Conservation (phyloP, 2,329 filamentous ascomycete species). For the Thermothelomyces thermophilus region DNA sequence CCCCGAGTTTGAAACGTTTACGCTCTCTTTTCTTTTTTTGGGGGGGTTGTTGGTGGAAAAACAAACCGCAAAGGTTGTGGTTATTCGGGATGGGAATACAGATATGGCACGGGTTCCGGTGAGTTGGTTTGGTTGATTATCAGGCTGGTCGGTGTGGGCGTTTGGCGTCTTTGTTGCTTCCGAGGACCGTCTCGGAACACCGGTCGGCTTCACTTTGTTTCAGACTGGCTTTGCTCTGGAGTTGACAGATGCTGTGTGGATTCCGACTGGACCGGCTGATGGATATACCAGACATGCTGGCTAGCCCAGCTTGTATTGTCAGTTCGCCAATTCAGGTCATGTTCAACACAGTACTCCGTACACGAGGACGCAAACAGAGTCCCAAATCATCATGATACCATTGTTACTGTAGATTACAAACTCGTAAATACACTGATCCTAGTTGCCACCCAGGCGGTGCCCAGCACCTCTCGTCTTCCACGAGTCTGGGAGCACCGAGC, state of each 20-base stretch:
- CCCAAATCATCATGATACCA: not conserved
- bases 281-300: not conserved
- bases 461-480: slow-evolving; percentile 60
- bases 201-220: slow-evolving; percentile 11
- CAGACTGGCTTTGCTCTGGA: slow-evolving; percentile 16
- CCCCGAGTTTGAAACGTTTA: not conserved
- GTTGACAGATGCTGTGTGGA: not conserved
- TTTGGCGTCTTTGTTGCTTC: not conserved
- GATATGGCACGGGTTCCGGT: not conserved
- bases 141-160: too few species aligned
- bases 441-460: slow-evolving; percentile 50
- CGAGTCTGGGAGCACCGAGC: slow-evolving; percentile 52
- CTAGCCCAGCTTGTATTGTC: too few species aligned
- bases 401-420: not conserved
- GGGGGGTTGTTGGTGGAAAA: too few species aligned
- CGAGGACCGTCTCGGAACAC: too few species aligned
- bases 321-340: not conserved
- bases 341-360: not conserved
- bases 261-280: slow-evolving; percentile 1
- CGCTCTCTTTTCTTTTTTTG: not conserved
- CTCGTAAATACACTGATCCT: not conserved
- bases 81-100: not conserved
- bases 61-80: not conserved
- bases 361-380: too few species aligned
- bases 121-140: not conserved